Evolutionary conservation across 129 eudicot genomes (phyloP), one percentile per base, ranked within the genome.

Genomic region (Ambrosia artemisiifolia): DNA sequence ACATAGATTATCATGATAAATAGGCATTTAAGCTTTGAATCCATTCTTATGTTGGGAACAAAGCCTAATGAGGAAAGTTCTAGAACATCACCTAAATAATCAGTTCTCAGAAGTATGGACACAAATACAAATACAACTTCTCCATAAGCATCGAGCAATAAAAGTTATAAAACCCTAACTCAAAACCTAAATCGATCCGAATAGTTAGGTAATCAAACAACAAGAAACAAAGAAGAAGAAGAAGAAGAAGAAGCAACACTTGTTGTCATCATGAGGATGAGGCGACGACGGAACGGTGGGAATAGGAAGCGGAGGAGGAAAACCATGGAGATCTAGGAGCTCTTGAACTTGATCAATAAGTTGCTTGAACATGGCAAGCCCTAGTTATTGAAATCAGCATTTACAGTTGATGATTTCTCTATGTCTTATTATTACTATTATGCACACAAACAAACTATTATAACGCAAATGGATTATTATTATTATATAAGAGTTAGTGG

Each of bases 321-420:
- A 78, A 47, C 78, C 86, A 78, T 83, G 79, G 80, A 82, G 89
- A 63, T 84, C 78, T 42, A 84, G 63, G 67, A 84, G 71, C 40
- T 84, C 70, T 79, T 84, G 85, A 38, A 81, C 35, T 70, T 87
- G 85, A 55, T 82, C 80, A 59, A 87, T 87, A 71, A 87, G 77
- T 55, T 84, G 87, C 82, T 78, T 71, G 67, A 82, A 81, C 93
- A 84, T 87, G 73, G 72, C 80, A 72, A 48, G 78, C 62, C 57
- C 83, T 77, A 44, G 19, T 12, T 43, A n/a, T n/a, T 38, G 6
- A 38, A 59, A 7, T n/a, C 63, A 57, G 34, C 61, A 50, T 49
- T 36, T 66, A 44, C 55, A 51, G 61, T 13, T n/a, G 55, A 28
- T 35, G 40, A 14, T n/a, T n/a, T 64, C 56, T 64, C 72, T 71